These are phyloP conservation scores for Aegilops speltoides DNA, from an alignment of 176 grass and related monocot species.

Conservation along the genomic window DNA sequence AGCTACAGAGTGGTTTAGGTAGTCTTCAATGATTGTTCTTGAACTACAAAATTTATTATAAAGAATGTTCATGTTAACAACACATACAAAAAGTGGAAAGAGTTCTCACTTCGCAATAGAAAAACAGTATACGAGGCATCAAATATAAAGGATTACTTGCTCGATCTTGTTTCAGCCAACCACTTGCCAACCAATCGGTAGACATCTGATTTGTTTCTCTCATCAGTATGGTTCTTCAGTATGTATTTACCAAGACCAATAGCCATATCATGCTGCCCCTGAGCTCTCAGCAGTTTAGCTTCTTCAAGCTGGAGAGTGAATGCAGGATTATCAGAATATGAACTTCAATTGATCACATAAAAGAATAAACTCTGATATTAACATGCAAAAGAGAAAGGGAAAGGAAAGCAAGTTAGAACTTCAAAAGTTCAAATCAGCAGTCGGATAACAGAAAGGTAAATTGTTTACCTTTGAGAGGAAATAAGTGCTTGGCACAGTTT, in stretches of 20 bases:
- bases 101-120: background rate
- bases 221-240: conserved; percentile 62
- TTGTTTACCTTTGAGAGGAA: conserved; percentile 71
- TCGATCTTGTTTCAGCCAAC: conserved; percentile 97
- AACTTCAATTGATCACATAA: conserved; percentile 25
- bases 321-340: conserved; percentile 19
- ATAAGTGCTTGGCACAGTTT: conserved; percentile 60
- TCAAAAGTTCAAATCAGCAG: conserved; percentile 5
- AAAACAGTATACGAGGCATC: background rate
- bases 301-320: conserved; percentile 63
- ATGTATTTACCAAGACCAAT: conserved; percentile 84
- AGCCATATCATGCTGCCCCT: conserved; percentile 92
- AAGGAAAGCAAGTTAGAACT: background rate
- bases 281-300: conserved; percentile 91
- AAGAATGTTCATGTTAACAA: conserved; percentile 17
- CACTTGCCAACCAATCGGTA: conserved; percentile 91
- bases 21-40: conserved; percentile 89
- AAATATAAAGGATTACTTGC: conserved; percentile 66
- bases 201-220: conserved; percentile 70
- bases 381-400: background rate
- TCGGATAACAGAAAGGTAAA: conserved; percentile 14
- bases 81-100: conserved; percentile 7
- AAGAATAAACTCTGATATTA: conserved; percentile 24
- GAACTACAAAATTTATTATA: conserved; percentile 52
- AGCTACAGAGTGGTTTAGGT: conserved; percentile 80